phyloP scores from a whole-genome alignment of 1,284 basidiomycete species.

The Ustilago cynodontis region DNA sequence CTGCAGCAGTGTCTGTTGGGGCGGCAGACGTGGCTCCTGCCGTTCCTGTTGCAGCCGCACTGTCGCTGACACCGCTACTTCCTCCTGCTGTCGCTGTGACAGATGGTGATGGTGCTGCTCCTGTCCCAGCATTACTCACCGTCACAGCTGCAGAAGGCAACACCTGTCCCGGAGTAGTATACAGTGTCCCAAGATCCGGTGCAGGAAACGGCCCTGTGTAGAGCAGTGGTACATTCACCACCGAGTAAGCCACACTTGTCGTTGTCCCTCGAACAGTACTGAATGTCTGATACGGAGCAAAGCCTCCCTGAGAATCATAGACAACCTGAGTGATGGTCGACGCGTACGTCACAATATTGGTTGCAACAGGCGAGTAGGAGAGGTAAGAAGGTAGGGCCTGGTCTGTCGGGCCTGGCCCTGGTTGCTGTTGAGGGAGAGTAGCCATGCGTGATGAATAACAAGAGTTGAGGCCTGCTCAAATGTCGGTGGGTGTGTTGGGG shows the following conservation, averaged over 20 bases:
- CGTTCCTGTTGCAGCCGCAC: slow-evolving; percentile 1
- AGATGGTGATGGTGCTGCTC: slow-evolving; percentile 9
- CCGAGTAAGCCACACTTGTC: slow-evolving; percentile 44
- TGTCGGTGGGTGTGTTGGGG: neutral
- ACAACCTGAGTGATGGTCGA: slow-evolving; percentile 45
- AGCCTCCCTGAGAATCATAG: slow-evolving; percentile 54
- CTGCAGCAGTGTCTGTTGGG: slow-evolving; percentile 8
- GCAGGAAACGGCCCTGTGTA: slow-evolving; percentile 61
- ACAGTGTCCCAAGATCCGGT: slow-evolving; percentile 56
- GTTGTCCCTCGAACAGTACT: slow-evolving; percentile 34
- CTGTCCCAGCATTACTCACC: neutral
- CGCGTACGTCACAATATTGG: slow-evolving; percentile 35
- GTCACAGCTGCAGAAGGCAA: neutral
- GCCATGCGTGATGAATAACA: slow-evolving; percentile 26
- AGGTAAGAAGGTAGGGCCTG: slow-evolving; percentile 59
- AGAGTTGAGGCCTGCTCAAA: slow-evolving; percentile 29
- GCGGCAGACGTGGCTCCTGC: neutral
- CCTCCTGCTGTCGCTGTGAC: neutral
- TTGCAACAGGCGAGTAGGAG: slow-evolving; percentile 56
- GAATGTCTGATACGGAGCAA: slow-evolving; percentile 48
- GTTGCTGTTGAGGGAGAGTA: slow-evolving; percentile 51
- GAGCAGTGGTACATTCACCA: slow-evolving; percentile 56
- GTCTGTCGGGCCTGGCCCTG: slow-evolving; percentile 60
- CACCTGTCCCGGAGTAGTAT: slow-evolving; percentile 48
- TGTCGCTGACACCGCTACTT: neutral